Base-by-base conservation (phyloP, 2,329 filamentous ascomycete genomes). In the Penicillium sp. region DNA sequence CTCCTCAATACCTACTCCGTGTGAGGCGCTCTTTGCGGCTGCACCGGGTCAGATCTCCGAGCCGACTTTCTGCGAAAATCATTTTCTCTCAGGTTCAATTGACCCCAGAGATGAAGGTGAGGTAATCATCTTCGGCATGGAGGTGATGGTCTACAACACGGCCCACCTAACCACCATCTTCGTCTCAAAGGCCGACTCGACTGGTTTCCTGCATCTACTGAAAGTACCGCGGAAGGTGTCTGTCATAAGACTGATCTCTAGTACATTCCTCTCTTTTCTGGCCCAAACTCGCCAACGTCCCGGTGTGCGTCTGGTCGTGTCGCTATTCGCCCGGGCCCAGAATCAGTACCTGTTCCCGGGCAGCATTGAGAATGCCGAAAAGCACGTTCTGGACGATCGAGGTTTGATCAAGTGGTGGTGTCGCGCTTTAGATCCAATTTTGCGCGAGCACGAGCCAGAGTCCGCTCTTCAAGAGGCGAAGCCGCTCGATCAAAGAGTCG, bases 401-500 rank as follows among this genome's bases (percentile, higher is more conserved):
- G 90, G 89, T 0, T 78, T 99, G 47, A 90, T 99, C 18, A 90
- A 87, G 66, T 99, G 94, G 94, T 99, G 94, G 94, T 96, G 91
- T 68, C 87, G 84, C 14, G 89, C 93, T 10, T 76, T 97, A 11
- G 88, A 97, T 67, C 88, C 89, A 0, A 78, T 97, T 3, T 73
- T 96, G 10, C 76, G 67, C 68, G 79, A 70, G 60, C 73, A 68
- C 59, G 65, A 70, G 57, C 63, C 65, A 59, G 73, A 81, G 27
- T 77, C 76, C 4, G 67, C 68, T 44, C 61, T 65, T 61, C 58
- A 67, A 36, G 66, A 75, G 26, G 61, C 66, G 13, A 67, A 61
- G 47, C 59, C 58, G 7, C 64, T 66, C 4, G 64, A 67, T 35
- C 64, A 66, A 53, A 66, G 55, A 11, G 61, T 47, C 27, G 67